Percentiles rank a stretch among this genome's conserved stretches.
phyloP scores from a whole-genome alignment of 192 early-diverging fungal genomes.

The Coemansia sp. region DNA sequence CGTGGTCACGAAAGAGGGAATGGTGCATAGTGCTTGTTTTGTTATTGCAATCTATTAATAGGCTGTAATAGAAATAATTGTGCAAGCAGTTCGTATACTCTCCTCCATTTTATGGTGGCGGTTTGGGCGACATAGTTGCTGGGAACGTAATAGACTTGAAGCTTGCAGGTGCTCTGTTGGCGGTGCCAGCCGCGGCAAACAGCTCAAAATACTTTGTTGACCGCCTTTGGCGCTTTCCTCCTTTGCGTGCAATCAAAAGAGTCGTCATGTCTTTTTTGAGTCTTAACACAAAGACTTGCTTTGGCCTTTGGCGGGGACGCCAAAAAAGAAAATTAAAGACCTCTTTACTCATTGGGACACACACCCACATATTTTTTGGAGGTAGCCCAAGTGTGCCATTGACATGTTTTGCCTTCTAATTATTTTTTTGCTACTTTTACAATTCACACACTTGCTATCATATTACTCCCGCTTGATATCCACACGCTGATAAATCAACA shows the following conservation, averaged over 20 bases:
- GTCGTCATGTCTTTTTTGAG: neutral
- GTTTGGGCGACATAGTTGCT: neutral
- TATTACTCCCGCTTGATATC: neutral
- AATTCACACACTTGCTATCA: neutral
- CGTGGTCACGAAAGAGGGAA: neutral
- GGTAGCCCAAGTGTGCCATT: neutral
- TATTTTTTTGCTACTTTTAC: neutral
- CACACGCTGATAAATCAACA: neutral
- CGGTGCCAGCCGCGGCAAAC: neutral
- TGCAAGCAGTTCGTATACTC: neutral
- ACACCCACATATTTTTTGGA: neutral
- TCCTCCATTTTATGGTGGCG: neutral
- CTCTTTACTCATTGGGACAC: neutral
- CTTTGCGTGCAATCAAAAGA: neutral
- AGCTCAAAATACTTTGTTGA: neutral
- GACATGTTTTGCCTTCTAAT: neutral
- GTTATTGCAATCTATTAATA: neutral
- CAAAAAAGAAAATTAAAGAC: neutral
- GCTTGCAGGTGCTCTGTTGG: neutral
- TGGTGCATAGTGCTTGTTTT: neutral
- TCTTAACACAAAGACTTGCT: neutral
- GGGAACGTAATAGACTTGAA: neutral
- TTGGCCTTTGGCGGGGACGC: neutral
- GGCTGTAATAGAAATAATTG: neutral
- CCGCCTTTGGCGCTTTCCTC: neutral